Evolutionary conservation across 148 eudicot genomes (phyloP), one percentile per base, ranked within the genome.

Genomic region (Drosera capensis): DNA sequence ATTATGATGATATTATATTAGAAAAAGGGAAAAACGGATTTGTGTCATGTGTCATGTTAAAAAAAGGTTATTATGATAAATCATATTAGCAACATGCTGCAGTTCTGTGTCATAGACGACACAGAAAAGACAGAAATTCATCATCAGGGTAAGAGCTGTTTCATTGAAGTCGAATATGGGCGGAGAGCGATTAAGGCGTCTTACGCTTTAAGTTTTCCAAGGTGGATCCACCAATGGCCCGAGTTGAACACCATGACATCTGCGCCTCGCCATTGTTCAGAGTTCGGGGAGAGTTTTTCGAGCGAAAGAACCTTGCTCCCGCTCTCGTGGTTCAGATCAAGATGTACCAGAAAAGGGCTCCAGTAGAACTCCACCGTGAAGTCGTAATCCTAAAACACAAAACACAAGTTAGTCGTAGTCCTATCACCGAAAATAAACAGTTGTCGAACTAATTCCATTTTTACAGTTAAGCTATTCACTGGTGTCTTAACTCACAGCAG

Each of bases 221-320:
- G 21, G 25, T 70, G 79, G 11, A 25, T 51, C 84, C 84, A 77
- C 84, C 84, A 77, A 9, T 77, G 74, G n/a, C 84, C 84, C 7
- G 76, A 63, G 39, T 77, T 77, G 35, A 67, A 77, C 24, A 73
- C 61, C 77, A 77, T 70, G 14, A 77, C 50, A 29, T 77, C 74
- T 1, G 84, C 79, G 14, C 77, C 84, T 20, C 16, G 30, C 84
- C 84, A 77, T 17, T 48, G 25, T 24, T 61, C 20, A 1, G 69
- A 55, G 0, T 48, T 23, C 2, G 54, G 2, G 0, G 54, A 40
- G 14, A 70, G 63, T 55, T 70, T 45, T 19, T 73, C 79, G 25
- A 77, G 62, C 20, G 47, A 52, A 3, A 77, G 51, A 14, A 61
- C 66, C 8, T 55, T 77, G 6, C 39, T 40, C 2, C 74, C 69